These are phyloP conservation scores for Artemisia annua DNA, from an alignment of 129 eudicot genomes.

Conservation along the genomic window DNA sequence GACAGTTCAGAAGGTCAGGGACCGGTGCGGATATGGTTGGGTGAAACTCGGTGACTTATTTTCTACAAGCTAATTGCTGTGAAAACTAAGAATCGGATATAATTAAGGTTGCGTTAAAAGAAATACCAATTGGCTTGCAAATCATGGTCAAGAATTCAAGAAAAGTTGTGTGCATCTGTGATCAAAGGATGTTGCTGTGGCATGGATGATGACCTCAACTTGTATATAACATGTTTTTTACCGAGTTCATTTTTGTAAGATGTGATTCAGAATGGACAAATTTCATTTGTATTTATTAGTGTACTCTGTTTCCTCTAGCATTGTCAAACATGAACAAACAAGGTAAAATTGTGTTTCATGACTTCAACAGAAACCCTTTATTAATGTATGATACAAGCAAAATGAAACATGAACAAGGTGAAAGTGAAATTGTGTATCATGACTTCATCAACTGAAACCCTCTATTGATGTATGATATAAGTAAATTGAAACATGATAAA, in stretches of 20 bases:
- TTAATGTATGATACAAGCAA: too few relatives aligned
- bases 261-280: background rate
- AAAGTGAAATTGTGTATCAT: too few relatives aligned
- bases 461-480: too few relatives aligned
- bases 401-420: too few relatives aligned
- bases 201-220: background rate
- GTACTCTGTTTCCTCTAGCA: background rate
- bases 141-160: slow-evolving; percentile 2
- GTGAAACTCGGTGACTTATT: slow-evolving; percentile 69
- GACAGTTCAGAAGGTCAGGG: slow-evolving; percentile 64
- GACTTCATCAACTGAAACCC: too few relatives aligned
- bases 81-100: background rate
- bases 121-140: slow-evolving; percentile 12
- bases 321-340: too few relatives aligned
- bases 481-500: background rate
- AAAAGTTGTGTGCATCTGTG: slow-evolving; percentile 4
- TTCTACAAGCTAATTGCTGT: slow-evolving; percentile 39
- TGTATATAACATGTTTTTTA: background rate
- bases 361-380: too few relatives aligned
- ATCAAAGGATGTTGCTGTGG: background rate
- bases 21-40: slow-evolving; percentile 93
- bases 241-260: background rate
- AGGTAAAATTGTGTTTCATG: too few relatives aligned
- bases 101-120: background rate
- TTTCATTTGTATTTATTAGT: background rate